Base-by-base conservation (phyloP, 768 basidiomycete genomes). In the Calvatia gigantea region DNA sequence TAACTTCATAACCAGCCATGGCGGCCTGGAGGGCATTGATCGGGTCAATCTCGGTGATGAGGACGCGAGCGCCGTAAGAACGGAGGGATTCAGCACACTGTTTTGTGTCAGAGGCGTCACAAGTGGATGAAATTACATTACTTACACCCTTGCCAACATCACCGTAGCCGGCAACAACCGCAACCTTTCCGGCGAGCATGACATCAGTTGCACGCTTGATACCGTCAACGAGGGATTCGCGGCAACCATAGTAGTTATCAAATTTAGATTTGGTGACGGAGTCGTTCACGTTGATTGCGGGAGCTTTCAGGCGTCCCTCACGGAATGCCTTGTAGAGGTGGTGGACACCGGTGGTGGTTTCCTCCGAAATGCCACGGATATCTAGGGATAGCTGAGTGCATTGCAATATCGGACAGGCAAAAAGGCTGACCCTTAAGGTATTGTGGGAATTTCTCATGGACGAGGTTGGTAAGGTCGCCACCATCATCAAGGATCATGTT, bases 401-500 rank as follows among this genome's bases (percentile, higher is more conserved):
- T 41, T 8, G 25, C 19, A 23, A 54, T 33, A n/a, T 15, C 21
- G 12, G 41, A 23, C 46, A 33, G 38, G 39, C 48, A 25, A 43
- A 21, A 27, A 38, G 9, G 59, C 73, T 54, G 61, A 88, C 92
- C 87, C 49, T 77, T 63, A 59, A 99, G 80, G 75, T 84, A 89
- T 66, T 98, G 91, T 49, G 97, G 88, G 80, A 84, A 97, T 72
- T 97, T 98, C 61, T 98, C 89, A 73, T 99, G 97, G 51, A 98
- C 94, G 60, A 98, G 80, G 62, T 71, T 84, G 62, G 97, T 99
- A 56, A 99, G 82, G 68, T 99, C 97, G 70, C 97, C 96, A 64
- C 97, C 97, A 70, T 99, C 97, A 66, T 99, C 97, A 69, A 98
- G 85, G 72, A 99, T 98, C 95, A 99, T 88, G 86, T 99, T 99